Evolutionary conservation across 352 stramenopile species (phyloP), one percentile per base, ranked within the genome.

Genomic region (Blastocystis sp.): DNA sequence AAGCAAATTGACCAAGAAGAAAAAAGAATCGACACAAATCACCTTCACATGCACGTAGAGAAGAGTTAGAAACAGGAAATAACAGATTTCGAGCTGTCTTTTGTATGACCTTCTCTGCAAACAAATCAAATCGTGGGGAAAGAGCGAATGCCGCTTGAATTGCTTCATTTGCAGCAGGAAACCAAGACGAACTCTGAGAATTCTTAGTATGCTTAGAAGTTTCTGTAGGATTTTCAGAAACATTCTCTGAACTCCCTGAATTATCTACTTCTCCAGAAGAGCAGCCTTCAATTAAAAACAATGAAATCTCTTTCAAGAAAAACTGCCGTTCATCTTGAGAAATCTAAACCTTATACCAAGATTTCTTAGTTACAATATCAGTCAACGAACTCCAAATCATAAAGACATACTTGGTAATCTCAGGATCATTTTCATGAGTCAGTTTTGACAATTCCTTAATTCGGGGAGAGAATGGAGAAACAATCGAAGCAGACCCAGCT

Each of bases 21-120:
- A 98, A 98, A 62, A 98, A 94, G 87, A 98, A 98, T 76, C 97
- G 93, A 4, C 95, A 93, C 26, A 98, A 91, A 91, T 93, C n/a
- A 7, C 37, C 54, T 43, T 85, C 73, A 59, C 73, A 68, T 89
- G 18, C 68, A 63, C 26, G 11, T 7, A n/a, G 13, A 13, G 13
- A n/a, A 13, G 50, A 59, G 20, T 59, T 2, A 59, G 50, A 59
- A 13, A 2, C 13, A 1, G 50, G 11, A 2, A 59, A n/a, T 59
- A 59, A 59, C 13, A 59, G 50, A n/a, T 59, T 26, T 11, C 55
- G n/a, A 30, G 65, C 43, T 18, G 62, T 50, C 4, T 76, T 26
- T 8, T 30, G 24, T 1, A 91, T 24, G 0, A 90, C 18, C 13
- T 53, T 4, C 18, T 62, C 37, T 45, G 56, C 62, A 8, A 90